A percentile compares a stretch with the other conserved stretches of the same genome.
Conservation (phyloP, 305 asterid genomes). For the Fraxinus baroniana region DNA sequence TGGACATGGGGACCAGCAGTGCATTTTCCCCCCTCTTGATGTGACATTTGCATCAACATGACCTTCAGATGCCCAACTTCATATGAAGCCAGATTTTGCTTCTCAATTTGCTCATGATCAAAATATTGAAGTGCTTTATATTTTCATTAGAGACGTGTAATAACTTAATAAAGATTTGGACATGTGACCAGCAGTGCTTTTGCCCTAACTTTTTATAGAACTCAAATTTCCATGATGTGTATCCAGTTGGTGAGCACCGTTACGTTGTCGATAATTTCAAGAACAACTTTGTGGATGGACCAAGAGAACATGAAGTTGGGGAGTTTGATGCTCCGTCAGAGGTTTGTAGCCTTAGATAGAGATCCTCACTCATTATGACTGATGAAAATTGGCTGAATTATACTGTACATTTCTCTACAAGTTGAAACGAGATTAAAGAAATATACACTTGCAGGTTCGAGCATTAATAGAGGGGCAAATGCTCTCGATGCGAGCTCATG, state of each 20-base stretch:
- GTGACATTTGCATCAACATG: neutral
- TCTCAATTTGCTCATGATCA: neutral
- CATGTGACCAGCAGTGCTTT: neutral
- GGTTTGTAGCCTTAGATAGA: slow-evolving; percentile 36
- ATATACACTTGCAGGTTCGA: slow-evolving; percentile 49
- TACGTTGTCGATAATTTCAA: slow-evolving; percentile 44
- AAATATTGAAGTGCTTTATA: neutral
- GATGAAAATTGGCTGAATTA: neutral
- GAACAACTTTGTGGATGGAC: slow-evolving; percentile 30
- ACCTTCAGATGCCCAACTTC: neutral
- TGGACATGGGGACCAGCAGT: neutral
- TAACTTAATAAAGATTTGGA: neutral
- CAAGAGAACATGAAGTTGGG: slow-evolving; percentile 35
- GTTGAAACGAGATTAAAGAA: neutral
- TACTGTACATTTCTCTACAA: neutral
- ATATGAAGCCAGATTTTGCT: neutral
- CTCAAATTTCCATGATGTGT: slow-evolving; percentile 9
- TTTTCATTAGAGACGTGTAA: neutral
- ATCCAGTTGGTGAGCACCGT: slow-evolving; percentile 68
- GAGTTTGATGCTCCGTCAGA: slow-evolving; percentile 69
- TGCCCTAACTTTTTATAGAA: neutral
- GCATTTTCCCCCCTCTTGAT: neutral
- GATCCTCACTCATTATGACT: neutral
- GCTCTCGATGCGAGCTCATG: slow-evolving; percentile 79
- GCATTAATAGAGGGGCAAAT: slow-evolving; percentile 75